phyloP scores from a whole-genome alignment of 2,329 filamentous ascomycete species.

The Epichloe gansuensis region DNA sequence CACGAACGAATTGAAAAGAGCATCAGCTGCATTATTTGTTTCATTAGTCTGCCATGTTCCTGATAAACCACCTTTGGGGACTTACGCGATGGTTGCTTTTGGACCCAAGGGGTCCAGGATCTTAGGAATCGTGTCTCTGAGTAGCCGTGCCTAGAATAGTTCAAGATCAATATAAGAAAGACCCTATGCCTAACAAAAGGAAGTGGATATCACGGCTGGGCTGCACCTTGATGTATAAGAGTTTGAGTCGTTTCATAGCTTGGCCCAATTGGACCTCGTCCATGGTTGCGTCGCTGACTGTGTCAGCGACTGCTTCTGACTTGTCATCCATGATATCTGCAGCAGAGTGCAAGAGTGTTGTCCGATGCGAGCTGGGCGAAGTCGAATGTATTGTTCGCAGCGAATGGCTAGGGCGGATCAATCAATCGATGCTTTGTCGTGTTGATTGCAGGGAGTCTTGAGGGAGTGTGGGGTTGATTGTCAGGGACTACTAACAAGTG shows the following conservation, averaged over 20 bases:
- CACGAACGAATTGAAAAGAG: slow-evolving; percentile 34
- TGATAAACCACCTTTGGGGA: slow-evolving; percentile 1
- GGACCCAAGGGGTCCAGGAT: slow-evolving; percentile 36
- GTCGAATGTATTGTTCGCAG: neutral
- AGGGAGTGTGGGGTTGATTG: neutral
- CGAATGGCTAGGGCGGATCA: neutral
- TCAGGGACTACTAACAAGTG: no score
- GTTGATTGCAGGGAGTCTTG: neutral
- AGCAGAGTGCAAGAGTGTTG: neutral
- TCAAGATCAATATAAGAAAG: slow-evolving; percentile 8
- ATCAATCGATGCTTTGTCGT: neutral
- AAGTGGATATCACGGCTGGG: neutral
- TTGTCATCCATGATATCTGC: slow-evolving; percentile 5
- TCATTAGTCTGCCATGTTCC: slow-evolving; percentile 2
- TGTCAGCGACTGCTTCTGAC: neutral
- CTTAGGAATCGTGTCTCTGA: slow-evolving; percentile 25
- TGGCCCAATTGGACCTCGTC: slow-evolving; percentile 39
- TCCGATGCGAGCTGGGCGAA: neutral
- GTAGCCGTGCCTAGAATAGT: slow-evolving; percentile 18
- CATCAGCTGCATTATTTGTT: slow-evolving; percentile 31
- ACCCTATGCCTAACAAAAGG: neutral
- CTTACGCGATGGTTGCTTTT: slow-evolving; percentile 40
- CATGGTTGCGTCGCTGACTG: slow-evolving; percentile 14
- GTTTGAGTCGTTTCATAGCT: slow-evolving; percentile 37
- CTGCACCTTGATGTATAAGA: slow-evolving; percentile 42